Percentiles rank a stretch among this genome's conserved stretches.
Evolutionary conservation across 495 filamentous ascomycete species (phyloP).

Genomic region (Penicillium macrosclerotiorum): DNA sequence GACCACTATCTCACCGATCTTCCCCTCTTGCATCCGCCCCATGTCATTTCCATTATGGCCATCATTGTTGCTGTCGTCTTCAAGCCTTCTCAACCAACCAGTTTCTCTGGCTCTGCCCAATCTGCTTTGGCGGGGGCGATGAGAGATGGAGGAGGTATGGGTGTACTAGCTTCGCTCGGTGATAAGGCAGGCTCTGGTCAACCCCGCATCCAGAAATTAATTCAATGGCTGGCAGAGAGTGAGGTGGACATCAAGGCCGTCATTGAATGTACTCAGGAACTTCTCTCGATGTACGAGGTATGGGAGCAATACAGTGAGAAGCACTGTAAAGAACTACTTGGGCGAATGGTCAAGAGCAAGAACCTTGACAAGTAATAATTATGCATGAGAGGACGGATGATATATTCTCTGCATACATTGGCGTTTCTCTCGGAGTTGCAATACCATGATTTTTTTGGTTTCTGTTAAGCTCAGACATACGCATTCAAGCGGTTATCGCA

Average conservation of each 20-base stretch:
- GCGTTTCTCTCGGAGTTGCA: neutral
- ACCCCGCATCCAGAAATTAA: slow-evolving; percentile 63
- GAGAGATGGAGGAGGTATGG: slow-evolving; percentile 41
- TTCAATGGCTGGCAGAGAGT: slow-evolving; percentile 87
- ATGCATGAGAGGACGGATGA: neutral
- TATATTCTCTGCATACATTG: neutral
- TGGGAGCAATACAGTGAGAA: slow-evolving; percentile 91
- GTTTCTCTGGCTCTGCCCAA: slow-evolving; percentile 40
- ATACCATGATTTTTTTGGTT: no score
- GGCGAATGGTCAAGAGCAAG: slow-evolving; percentile 77
- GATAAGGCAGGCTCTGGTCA: slow-evolving; percentile 35
- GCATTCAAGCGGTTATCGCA: no score
- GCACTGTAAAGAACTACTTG: slow-evolving; percentile 71
- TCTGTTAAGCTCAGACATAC: no score
- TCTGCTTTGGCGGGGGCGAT: slow-evolving; percentile 38
- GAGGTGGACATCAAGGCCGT: slow-evolving; percentile 88
- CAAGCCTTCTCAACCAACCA: slow-evolving; percentile 49
- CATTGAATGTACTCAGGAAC: slow-evolving; percentile 90
- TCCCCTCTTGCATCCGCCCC: slow-evolving; percentile 82
- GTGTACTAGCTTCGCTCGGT: slow-evolving; percentile 38
- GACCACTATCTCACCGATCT: slow-evolving; percentile 95
- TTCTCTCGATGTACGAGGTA: slow-evolving; percentile 91
- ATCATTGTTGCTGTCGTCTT: slow-evolving; percentile 84
- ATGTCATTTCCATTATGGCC: slow-evolving; percentile 86
- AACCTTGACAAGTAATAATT: slow-evolving; percentile 79